These are phyloP conservation scores for Jaltomata sinuosa DNA, from an alignment of 257 asterid genomes.

Conservation along the genomic window DNA sequence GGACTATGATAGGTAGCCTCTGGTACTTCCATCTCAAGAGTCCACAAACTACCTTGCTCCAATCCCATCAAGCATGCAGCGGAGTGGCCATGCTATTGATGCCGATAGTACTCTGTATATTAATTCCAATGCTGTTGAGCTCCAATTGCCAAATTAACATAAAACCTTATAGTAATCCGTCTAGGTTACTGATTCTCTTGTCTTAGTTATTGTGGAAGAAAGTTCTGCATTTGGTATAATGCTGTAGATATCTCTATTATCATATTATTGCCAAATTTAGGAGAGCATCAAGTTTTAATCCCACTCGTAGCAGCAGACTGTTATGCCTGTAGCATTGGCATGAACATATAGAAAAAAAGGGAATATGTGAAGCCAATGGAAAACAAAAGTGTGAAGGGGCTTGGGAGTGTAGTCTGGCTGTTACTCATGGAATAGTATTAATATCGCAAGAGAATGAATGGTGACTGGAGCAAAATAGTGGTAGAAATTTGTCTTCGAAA, in stretches of 20 bases:
- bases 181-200: neutral
- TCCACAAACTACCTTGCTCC: neutral
- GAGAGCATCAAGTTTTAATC: neutral
- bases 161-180: neutral
- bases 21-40: neutral
- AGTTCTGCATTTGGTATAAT: neutral
- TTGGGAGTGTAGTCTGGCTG: neutral
- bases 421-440: neutral
- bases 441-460: neutral
- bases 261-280: neutral
- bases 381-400: neutral
- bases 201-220: neutral
- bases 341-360: neutral
- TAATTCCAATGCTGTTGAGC: neutral
- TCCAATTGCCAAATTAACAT: neutral
- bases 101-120: neutral
- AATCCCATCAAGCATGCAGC: neutral
- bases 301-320: neutral
- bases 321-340: neutral
- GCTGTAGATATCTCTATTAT: neutral
- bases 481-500: too few relatives aligned
- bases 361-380: neutral
- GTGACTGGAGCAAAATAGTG: neutral
- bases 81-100: neutral
- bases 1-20: neutral